A percentile compares a stretch with the other conserved stretches of the same genome.
Conservation (phyloP, 2,329 filamentous ascomycete species). For the Niveomyces coronatus region DNA sequence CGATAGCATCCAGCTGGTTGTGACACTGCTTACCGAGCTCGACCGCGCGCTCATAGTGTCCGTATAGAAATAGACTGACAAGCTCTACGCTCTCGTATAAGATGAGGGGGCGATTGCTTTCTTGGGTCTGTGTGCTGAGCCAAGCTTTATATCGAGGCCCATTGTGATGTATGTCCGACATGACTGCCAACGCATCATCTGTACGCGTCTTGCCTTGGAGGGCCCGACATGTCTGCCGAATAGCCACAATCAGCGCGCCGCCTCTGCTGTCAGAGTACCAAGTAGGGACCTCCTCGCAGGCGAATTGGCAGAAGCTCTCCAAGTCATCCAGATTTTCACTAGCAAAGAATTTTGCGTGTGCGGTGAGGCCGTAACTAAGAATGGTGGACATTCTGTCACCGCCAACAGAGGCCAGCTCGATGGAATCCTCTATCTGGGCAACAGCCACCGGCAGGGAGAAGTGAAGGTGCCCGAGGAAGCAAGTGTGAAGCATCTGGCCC, state of each 20-base stretch:
- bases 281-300: conserved; percentile 62
- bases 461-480: conserved; percentile 62
- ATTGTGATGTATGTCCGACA: conserved; percentile 60
- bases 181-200: conserved; percentile 41
- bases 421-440: conserved; percentile 50
- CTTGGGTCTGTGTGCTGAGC: conserved; percentile 39
- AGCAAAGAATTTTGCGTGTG: conserved; percentile 57
- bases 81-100: conserved; percentile 61
- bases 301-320: conserved; percentile 59
- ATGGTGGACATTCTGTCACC: conserved; percentile 65
- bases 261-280: conserved; percentile 64
- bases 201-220: conserved; percentile 62
- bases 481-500: conserved; percentile 57
- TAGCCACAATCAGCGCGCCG: conserved; percentile 55
- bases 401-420: conserved; percentile 55
- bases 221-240: conserved; percentile 57
- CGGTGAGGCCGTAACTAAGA: conserved; percentile 57
- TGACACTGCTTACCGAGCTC: conserved; percentile 44
- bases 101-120: conserved; percentile 53
- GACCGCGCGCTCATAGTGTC: conserved; percentile 49
- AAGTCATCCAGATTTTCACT: conserved; percentile 60
- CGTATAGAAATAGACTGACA: conserved; percentile 51
- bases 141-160: conserved; percentile 48
- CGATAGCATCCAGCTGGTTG: conserved; percentile 38
- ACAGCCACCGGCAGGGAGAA: conserved; percentile 49